A percentile compares a stretch with the other conserved stretches of the same genome.
These are phyloP conservation scores for Dittrichia graveolens DNA, from an alignment of 129 eudicot genomes.

Conservation along the genomic window DNA sequence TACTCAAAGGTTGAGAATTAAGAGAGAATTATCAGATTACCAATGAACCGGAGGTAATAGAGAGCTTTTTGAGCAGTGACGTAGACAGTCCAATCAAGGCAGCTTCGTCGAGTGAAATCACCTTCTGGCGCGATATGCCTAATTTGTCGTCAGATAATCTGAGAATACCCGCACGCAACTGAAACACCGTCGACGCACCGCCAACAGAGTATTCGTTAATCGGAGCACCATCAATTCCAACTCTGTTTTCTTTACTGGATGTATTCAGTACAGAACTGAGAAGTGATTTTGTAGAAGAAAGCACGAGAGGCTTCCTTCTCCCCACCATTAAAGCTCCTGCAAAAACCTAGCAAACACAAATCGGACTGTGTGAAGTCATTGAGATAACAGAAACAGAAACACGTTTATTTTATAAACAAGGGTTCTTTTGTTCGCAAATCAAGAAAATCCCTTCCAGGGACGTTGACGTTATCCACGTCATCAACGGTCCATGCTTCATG, in stretches of 20 bases:
- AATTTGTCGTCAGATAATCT: conserved; percentile 40
- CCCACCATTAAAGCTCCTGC: conserved; percentile 49
- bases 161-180: conserved; percentile 71
- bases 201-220: conserved; percentile 15
- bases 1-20: neutral
- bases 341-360: conserved; percentile 1
- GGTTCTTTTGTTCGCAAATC: conserved; percentile 26
- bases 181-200: conserved; percentile 31
- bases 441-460: neutral
- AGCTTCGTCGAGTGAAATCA: conserved; percentile 54
- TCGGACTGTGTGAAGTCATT: neutral
- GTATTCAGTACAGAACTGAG: conserved; percentile 53
- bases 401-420: conserved; percentile 3
- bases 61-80: conserved; percentile 58
- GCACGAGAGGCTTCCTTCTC: conserved; percentile 87
- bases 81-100: conserved; percentile 77
- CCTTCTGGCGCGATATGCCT: conserved; percentile 22
- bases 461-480: conserved; percentile 24
- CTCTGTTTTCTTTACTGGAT: conserved; percentile 13
- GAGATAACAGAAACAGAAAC: neutral
- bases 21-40: conserved; percentile 39
- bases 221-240: conserved; percentile 30
- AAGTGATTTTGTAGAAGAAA: conserved; percentile 79
- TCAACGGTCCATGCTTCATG: neutral
- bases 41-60: conserved; percentile 77